phyloP scores from a whole-genome alignment of 371 early-diverging fungal genomes.

The Mucor lusitanicus region DNA sequence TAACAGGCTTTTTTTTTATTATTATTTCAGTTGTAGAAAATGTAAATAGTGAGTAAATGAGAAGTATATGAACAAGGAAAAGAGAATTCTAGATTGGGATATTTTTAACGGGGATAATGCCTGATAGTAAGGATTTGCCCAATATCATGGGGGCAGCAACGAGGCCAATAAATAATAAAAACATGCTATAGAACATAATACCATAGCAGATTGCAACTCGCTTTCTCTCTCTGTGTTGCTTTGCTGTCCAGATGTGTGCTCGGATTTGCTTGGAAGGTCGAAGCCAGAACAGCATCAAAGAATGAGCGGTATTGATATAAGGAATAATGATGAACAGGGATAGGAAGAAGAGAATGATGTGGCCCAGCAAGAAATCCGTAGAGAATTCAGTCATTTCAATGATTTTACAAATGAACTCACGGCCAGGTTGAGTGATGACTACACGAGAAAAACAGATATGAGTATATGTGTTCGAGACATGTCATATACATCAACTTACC shows the following conservation, averaged over 20 bases:
- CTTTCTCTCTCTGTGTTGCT: slow-evolving; percentile 59
- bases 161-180: slow-evolving; percentile 59
- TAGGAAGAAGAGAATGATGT: slow-evolving; percentile 72
- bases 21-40: no score
- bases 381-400: slow-evolving; percentile 87
- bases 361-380: slow-evolving; percentile 77
- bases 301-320: slow-evolving; percentile 76
- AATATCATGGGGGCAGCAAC: slow-evolving; percentile 64
- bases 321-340: slow-evolving; percentile 74
- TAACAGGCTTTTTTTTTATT: no score
- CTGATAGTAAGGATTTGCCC: slow-evolving; percentile 25
- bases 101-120: slow-evolving; percentile 21
- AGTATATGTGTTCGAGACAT: background rate
- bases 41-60: background rate
- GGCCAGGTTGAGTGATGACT: slow-evolving; percentile 71
- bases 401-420: slow-evolving; percentile 84
- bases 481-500: slow-evolving; percentile 17
- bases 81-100: slow-evolving; percentile 27
- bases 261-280: slow-evolving; percentile 80
- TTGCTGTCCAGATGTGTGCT: slow-evolving; percentile 76
- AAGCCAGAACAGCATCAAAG: slow-evolving; percentile 86
- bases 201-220: slow-evolving; percentile 70
- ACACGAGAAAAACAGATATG: background rate
- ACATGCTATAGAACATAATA: slow-evolving; percentile 64
- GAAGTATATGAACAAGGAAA: background rate